Base-by-base conservation (phyloP, 2,329 filamentous ascomycete genomes). In the Acephala macrosclerotiorum region DNA sequence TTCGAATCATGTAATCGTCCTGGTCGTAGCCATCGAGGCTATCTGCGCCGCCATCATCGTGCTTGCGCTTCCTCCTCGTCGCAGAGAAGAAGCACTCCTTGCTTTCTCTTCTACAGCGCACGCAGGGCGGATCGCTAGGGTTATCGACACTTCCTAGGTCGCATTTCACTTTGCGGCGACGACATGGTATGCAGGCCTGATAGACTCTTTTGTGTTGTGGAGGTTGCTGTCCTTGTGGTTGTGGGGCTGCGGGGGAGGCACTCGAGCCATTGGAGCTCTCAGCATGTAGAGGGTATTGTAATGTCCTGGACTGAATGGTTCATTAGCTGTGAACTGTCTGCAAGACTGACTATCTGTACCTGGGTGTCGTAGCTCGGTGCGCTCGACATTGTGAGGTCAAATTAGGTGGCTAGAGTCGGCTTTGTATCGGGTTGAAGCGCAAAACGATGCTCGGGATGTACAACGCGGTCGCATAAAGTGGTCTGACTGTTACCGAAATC, bases 71-170 rank as follows among this genome's bases (percentile, higher is more conserved):
- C 76, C 96, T 89, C 59, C 96, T 87, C 36, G 94, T 98, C 22
- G 94, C 93, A 68, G 94, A 97, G 83, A 99, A 99, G 85, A 91
- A 97, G 83, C 96, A 99, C 75, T 97, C 91, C 79, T 98, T 98
- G 81, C 91, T 93, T 83, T 99, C 96, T 72, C 96, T 90, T 61
- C 94, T 91, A 78, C 96, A 99, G 76, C 96, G 89, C 66, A 95
- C 92, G 79, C 96, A 99, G 2, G 96, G 96, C 63, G 95, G 95
- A 74, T 97, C 93, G 79, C 94, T 89, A 26, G 96, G 96, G 74
- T 96, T 95, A 80, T 98, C 96, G 76, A 98, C 95, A 74, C 90
- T 91, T 40, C 85, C 84, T 57, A 87, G 78, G 70, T 87, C 84
- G 76, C 86, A 88, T 60, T 85, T 83, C 7, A 82, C 81, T 65